These are phyloP conservation scores for Teratosphaeria gauchensis DNA, from an alignment of 2,329 filamentous ascomycete species.

Conservation along the genomic window DNA sequence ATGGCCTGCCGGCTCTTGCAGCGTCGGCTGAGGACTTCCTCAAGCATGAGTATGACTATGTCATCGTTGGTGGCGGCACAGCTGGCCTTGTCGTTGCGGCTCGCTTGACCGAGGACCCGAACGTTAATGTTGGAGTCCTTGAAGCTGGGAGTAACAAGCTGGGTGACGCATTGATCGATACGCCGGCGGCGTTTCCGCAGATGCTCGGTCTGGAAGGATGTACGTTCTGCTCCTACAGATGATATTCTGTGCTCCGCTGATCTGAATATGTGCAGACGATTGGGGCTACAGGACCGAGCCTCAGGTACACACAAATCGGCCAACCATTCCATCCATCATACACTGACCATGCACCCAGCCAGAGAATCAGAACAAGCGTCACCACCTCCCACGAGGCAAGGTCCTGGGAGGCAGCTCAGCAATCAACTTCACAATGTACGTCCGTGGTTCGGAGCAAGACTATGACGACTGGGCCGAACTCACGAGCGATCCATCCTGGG, in stretches of 20 bases:
- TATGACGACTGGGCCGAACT: slow-evolving; percentile 27
- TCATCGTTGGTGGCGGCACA: slow-evolving; percentile 24
- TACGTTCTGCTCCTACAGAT: background rate
- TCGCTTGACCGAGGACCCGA: slow-evolving; percentile 21
- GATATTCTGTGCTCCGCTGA: background rate
- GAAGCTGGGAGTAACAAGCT: slow-evolving; percentile 22
- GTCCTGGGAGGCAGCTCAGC: slow-evolving; percentile 15
- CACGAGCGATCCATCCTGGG: slow-evolving; percentile 15
- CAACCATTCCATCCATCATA: background rate
- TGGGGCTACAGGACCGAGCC: slow-evolving; percentile 7
- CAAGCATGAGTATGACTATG: slow-evolving; percentile 18
- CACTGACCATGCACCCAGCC: slow-evolving; percentile 5
- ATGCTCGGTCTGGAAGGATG: background rate
- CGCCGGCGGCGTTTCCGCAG: background rate
- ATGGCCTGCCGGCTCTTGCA: slow-evolving; percentile 16
- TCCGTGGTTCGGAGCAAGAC: slow-evolving; percentile 23
- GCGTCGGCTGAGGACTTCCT: slow-evolving; percentile 17
- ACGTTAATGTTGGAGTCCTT: slow-evolving; percentile 24
- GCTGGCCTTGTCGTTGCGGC: slow-evolving; percentile 23
- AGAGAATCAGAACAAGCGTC: slow-evolving; percentile 16
- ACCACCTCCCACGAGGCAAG: slow-evolving; percentile 24
- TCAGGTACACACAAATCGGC: background rate
- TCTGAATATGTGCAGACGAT: slow-evolving; percentile 8
- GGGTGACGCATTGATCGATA: slow-evolving; percentile 7
- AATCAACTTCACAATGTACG: slow-evolving; percentile 31